These are phyloP conservation scores for Nemophila menziesii DNA, from an alignment of 257 asterid species.

Conservation along the genomic window DNA sequence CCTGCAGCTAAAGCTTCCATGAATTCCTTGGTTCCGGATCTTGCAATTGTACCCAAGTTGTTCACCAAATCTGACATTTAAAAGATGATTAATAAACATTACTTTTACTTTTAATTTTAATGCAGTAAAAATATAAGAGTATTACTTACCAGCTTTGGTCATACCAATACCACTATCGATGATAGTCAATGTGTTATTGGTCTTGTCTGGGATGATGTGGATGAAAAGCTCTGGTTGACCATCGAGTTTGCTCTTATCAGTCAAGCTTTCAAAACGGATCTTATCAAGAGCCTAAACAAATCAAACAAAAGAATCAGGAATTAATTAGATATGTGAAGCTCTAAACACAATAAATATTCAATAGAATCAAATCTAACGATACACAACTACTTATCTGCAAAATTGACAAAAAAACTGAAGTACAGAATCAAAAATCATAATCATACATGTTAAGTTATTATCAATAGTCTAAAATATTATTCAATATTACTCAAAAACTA, in stretches of 20 bases:
- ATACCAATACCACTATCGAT: conserved; percentile 61
- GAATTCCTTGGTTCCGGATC: conserved; percentile 60
- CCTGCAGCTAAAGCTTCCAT: conserved; percentile 67
- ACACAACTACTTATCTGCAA: too few species aligned
- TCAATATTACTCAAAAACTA: too few species aligned
- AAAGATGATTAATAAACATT: conserved; percentile 1
- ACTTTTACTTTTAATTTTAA: too few species aligned
- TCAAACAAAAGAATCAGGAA: too few species aligned
- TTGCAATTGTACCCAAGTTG: conserved; percentile 57
- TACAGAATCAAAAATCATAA: too few species aligned
- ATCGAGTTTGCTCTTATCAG: conserved; percentile 58
- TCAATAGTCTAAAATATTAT: too few species aligned
- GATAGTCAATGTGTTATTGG: conserved; percentile 40
- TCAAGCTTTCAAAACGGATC: conserved; percentile 50
- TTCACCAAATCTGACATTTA: conserved; percentile 46
- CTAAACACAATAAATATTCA: too few species aligned
- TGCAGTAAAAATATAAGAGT: not conserved
- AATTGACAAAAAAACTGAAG: too few species aligned
- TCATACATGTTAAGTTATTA: too few species aligned
- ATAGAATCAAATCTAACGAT: too few species aligned
- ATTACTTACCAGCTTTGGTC: conserved; percentile 58
- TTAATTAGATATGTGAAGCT: too few species aligned
- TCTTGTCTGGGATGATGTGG: conserved; percentile 50
- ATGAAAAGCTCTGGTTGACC: conserved; percentile 53
- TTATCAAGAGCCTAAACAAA: conserved; percentile 55